A percentile compares a stretch with the other conserved stretches of the same genome.
Evolutionary conservation across 176 grass and related monocot species (phyloP).

Genomic region (Musa itinerans): DNA sequence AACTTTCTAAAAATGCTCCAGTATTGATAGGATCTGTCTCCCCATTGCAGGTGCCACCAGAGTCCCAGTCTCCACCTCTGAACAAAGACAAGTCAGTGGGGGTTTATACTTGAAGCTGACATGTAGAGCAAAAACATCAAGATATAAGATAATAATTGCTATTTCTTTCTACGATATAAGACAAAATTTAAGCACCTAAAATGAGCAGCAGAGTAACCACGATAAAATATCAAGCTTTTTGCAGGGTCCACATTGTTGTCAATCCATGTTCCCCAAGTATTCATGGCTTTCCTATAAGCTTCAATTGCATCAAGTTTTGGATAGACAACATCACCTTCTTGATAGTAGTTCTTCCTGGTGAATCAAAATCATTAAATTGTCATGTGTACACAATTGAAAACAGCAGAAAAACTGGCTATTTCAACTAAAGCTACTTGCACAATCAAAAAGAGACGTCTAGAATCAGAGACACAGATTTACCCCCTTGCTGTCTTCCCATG

Average conservation of each 20-base stretch:
- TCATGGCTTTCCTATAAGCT: conserved; percentile 62
- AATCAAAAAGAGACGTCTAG: not conserved
- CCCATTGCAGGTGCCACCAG: conserved; percentile 79
- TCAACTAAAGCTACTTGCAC: not conserved
- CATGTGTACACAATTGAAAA: not conserved
- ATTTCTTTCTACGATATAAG: not conserved
- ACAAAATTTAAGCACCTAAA: conserved; percentile 40
- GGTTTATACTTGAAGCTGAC: not conserved
- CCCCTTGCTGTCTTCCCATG: conserved; percentile 91
- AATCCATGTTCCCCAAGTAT: conserved; percentile 78
- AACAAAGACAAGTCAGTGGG: not conserved
- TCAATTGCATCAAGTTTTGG: conserved; percentile 60
- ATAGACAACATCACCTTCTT: conserved; percentile 56
- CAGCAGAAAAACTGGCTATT: too few species aligned
- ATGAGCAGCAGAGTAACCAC: conserved; percentile 84
- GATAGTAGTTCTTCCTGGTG: conserved; percentile 75
- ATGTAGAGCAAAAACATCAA: too few species aligned
- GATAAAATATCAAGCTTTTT: conserved; percentile 59
- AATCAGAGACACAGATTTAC: conserved; percentile 26
- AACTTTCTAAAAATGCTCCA: conserved; percentile 49
- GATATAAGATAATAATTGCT: too few species aligned
- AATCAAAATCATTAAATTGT: not conserved
- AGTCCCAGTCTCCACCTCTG: conserved; percentile 89
- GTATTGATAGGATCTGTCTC: conserved; percentile 49
- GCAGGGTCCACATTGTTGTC: conserved; percentile 65